Percentiles rank a stretch among this genome's conserved stretches.
Conservation (phyloP, 495 filamentous ascomycete species). For the Aspergillus heteromorphus region DNA sequence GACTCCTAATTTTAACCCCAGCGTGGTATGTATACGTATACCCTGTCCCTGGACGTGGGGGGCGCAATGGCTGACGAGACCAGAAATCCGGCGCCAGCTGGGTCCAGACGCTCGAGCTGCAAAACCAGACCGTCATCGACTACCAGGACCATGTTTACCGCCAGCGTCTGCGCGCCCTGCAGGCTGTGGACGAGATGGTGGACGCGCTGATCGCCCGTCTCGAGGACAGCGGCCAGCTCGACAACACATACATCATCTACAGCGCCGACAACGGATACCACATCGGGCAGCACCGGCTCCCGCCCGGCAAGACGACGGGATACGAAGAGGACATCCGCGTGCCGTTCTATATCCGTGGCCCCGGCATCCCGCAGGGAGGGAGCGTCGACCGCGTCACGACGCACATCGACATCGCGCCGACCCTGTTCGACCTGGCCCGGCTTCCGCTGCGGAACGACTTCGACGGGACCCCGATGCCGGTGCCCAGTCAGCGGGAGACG, state of each 20-base stretch:
- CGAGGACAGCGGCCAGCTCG: conserved; percentile 46
- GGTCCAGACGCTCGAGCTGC: conserved; percentile 49
- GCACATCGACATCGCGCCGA: conserved; percentile 59
- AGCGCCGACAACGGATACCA: conserved; percentile 73
- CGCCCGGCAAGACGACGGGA: conserved; percentile 65
- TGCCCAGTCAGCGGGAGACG: conserved; percentile 14
- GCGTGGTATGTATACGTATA: conserved; percentile 30
- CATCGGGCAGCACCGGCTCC: conserved; percentile 66
- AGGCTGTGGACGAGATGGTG: conserved; percentile 67
- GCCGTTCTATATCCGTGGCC: conserved; percentile 58
- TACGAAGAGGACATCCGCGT: conserved; percentile 73
- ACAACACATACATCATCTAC: conserved; percentile 69
- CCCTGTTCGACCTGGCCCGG: conserved; percentile 44
- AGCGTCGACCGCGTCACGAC: conserved; percentile 48
- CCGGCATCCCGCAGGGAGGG: conserved; percentile 42
- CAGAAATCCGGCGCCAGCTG: conserved; percentile 60
- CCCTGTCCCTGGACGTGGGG: conserved; percentile 32
- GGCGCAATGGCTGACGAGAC: conserved; percentile 49
- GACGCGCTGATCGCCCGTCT: conserved; percentile 50
- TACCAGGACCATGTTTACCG: conserved; percentile 67
- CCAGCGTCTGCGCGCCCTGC: conserved; percentile 56
- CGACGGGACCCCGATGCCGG: conserved; percentile 41
- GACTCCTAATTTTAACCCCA: conserved; percentile 38
- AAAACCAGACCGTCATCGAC: conserved; percentile 51
- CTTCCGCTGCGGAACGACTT: conserved; percentile 35